Conservation (phyloP, 257 asterid species). For the Galeopsis tetrahit region DNA sequence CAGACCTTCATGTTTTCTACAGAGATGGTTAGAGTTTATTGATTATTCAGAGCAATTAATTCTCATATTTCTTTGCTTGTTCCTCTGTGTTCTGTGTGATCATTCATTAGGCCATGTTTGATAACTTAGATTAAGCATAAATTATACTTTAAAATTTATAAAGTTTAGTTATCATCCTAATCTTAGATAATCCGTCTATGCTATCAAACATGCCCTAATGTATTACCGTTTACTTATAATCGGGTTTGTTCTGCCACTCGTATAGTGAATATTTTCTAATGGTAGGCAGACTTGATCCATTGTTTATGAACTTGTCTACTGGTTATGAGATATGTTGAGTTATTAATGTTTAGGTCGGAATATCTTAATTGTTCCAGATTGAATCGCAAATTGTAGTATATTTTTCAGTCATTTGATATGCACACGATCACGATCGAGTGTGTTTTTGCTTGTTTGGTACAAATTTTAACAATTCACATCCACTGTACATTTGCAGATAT, state of each 20-base stretch:
- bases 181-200: no score
- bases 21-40: background rate
- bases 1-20: background rate
- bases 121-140: no score
- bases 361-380: no score
- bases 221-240: background rate
- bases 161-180: no score
- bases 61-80: background rate
- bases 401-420: no score
- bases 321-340: background rate
- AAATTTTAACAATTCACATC: background rate
- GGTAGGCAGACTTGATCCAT: background rate
- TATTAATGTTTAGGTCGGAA: no score
- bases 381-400: no score
- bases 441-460: no score
- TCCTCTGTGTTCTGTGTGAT: constrained; percentile 1
- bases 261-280: background rate
- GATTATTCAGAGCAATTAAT: background rate
- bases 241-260: constrained; percentile 2
- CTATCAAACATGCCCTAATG: no score
- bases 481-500: background rate
- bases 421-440: no score
- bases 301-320: background rate
- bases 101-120: background rate
- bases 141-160: no score